These are phyloP conservation scores for Eutrema heterophyllum DNA, from an alignment of 345 rosid genomes.

Conservation along the genomic window DNA sequence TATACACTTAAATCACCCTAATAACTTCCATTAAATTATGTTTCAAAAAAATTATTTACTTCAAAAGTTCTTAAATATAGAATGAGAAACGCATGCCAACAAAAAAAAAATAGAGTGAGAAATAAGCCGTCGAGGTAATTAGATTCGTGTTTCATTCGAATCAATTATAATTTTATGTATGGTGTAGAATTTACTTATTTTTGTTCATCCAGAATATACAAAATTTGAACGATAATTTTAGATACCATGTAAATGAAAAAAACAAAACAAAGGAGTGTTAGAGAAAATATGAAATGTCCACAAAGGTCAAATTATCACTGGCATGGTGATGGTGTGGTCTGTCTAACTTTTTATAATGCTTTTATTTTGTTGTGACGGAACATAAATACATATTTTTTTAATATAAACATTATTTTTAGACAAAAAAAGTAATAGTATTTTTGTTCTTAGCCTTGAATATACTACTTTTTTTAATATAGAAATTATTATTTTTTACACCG, in stretches of 20 bases:
- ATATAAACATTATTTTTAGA: not conserved
- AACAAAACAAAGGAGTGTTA: not conserved
- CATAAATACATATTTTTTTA: not conserved
- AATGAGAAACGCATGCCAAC: not conserved
- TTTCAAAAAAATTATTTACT: not conserved
- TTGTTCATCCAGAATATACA: not conserved
- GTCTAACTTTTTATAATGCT: slow-evolving; percentile 26
- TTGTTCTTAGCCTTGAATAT: not conserved
- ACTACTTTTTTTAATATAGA: not conserved
- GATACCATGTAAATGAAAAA: slow-evolving; percentile 3
- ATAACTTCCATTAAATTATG: not conserved
- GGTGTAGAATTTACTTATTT: not conserved
- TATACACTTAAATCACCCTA: no score
- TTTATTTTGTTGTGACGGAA: slow-evolving; percentile 18
- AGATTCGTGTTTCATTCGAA: not conserved
- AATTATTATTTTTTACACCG: not conserved
- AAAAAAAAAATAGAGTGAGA: not conserved
- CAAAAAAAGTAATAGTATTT: not conserved
- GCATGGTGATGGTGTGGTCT: slow-evolving; percentile 20
- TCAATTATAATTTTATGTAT: not conserved
- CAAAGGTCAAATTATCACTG: slow-evolving; percentile 4
- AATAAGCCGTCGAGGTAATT: not conserved
- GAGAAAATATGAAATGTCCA: slow-evolving; percentile 19
- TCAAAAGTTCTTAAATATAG: not conserved
- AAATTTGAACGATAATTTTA: not conserved